A percentile compares a stretch with the other conserved stretches of the same genome.
Conservation (phyloP, 306 rosid species). For the Ormosia emarginata region DNA sequence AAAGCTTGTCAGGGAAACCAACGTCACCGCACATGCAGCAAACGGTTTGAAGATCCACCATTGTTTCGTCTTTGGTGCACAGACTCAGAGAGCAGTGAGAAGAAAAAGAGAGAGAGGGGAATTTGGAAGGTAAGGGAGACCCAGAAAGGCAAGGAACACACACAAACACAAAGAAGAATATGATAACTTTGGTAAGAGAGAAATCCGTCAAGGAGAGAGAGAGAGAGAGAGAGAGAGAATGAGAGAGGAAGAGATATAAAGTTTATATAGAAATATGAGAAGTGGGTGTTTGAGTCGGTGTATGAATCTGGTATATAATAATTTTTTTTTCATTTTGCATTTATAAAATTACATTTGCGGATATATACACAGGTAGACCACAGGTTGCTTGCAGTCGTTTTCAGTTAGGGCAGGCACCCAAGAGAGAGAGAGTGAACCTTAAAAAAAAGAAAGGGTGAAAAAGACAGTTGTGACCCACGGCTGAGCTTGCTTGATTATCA, state of each 20-base stretch:
- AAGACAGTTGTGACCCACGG: slow-evolving; percentile 52
- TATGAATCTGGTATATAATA: slow-evolving; percentile 26
- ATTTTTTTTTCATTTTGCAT: not conserved
- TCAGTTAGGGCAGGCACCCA: slow-evolving; percentile 60
- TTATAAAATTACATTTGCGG: not conserved
- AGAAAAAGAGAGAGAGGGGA: not conserved
- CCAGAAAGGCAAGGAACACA: not conserved
- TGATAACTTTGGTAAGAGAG: slow-evolving; percentile 9
- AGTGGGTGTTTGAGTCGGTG: slow-evolving; percentile 59
- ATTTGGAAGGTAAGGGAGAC: not conserved
- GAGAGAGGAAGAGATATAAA: not conserved
- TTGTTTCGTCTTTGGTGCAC: slow-evolving; percentile 4
- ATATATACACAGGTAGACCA: slow-evolving; percentile 51
- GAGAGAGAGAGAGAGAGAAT: not conserved
- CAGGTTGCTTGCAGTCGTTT: slow-evolving; percentile 80
- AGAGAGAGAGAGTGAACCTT: slow-evolving; percentile 27
- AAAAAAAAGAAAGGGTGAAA: slow-evolving; percentile 24
- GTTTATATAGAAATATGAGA: slow-evolving; percentile 33
- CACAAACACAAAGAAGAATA: not conserved
- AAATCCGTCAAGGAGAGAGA: not conserved
- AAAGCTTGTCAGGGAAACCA: slow-evolving; percentile 94
- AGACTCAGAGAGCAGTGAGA: not conserved
- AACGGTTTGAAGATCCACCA: slow-evolving; percentile 87
- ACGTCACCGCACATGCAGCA: slow-evolving; percentile 99
- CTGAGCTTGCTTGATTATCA: slow-evolving; percentile 20